A percentile compares a stretch with the other conserved stretches of the same genome.
These are phyloP conservation scores for Lipomyces starkeyi DNA, from an alignment of 805 yeast species.

Conservation along the genomic window DNA sequence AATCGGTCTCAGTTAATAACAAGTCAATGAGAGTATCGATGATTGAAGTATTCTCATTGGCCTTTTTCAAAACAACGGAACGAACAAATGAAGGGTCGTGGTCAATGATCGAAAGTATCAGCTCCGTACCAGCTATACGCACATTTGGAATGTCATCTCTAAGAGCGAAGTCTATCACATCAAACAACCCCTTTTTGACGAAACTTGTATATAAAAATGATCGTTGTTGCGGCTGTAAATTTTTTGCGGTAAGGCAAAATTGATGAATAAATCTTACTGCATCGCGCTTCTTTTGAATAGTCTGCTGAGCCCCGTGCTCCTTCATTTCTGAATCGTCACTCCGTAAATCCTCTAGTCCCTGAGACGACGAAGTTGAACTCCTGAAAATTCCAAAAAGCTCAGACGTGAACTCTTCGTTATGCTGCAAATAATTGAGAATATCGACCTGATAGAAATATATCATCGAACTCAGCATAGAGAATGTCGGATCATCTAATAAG, in stretches of 20 bases:
- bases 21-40: constrained; percentile 56
- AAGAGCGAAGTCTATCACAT: constrained; percentile 74
- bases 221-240: constrained; percentile 64
- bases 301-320: background rate
- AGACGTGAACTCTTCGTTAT: constrained; percentile 58
- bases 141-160: constrained; percentile 54
- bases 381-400: constrained; percentile 65
- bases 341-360: background rate
- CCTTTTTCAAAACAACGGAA: constrained; percentile 16
- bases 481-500: constrained; percentile 78
- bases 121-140: constrained; percentile 77
- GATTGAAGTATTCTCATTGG: constrained; percentile 40
- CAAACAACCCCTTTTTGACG: constrained; percentile 71
- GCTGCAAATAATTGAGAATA: constrained; percentile 63
- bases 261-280: constrained; percentile 83
- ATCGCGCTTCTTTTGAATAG: constrained; percentile 56
- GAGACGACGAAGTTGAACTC: constrained; percentile 10
- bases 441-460: constrained; percentile 73
- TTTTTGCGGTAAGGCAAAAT: constrained; percentile 74
- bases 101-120: constrained; percentile 79
- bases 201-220: constrained; percentile 67
- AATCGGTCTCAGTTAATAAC: constrained; percentile 64
- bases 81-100: constrained; percentile 61
- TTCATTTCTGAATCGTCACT: constrained; percentile 24
- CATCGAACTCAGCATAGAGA: constrained; percentile 67